Conservation (phyloP, 2,329 filamentous ascomycete species). For the Nigrospora oryzae region DNA sequence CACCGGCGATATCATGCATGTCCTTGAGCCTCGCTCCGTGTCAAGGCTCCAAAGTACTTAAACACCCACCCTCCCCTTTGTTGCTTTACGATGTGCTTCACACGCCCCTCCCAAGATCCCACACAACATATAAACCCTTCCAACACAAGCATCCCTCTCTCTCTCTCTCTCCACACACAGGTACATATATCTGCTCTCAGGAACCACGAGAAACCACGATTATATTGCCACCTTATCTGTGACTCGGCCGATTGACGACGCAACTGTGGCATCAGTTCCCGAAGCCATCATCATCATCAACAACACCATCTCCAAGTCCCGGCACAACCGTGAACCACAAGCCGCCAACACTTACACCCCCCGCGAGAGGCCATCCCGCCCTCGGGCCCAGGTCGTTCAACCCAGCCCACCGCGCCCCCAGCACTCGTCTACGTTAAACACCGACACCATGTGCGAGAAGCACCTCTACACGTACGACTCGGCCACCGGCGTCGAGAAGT, state of each 20-base stretch:
- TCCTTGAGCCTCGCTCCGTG: too few species aligned
- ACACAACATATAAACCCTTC: too few species aligned
- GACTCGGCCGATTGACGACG: slow-evolving; percentile 6
- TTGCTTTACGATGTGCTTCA: too few species aligned
- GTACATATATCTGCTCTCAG: background rate
- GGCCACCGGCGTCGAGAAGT: too few species aligned
- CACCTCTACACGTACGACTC: slow-evolving; percentile 1
- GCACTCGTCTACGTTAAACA: slow-evolving; percentile 3
- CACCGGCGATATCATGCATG: too few species aligned
- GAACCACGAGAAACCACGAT: slow-evolving; percentile 1
- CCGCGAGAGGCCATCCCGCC: slow-evolving; percentile 1
- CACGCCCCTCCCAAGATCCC: too few species aligned
- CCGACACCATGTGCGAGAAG: slow-evolving; percentile 6
- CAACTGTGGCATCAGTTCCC: slow-evolving; percentile 3
- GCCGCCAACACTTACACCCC: background rate
- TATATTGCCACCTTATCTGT: slow-evolving; percentile 2
- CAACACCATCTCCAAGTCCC: slow-evolving; percentile 4
- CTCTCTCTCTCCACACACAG: too few species aligned
- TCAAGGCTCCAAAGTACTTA: too few species aligned
- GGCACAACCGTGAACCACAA: slow-evolving; percentile 1
- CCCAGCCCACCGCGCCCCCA: background rate
- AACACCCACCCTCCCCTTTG: too few species aligned
- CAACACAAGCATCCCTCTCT: too few species aligned
- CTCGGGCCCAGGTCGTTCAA: slow-evolving; percentile 2
- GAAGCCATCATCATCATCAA: slow-evolving; percentile 5